These are phyloP conservation scores for Gossypium lobatum DNA, from an alignment of 441 rosid species.

Conservation along the genomic window DNA sequence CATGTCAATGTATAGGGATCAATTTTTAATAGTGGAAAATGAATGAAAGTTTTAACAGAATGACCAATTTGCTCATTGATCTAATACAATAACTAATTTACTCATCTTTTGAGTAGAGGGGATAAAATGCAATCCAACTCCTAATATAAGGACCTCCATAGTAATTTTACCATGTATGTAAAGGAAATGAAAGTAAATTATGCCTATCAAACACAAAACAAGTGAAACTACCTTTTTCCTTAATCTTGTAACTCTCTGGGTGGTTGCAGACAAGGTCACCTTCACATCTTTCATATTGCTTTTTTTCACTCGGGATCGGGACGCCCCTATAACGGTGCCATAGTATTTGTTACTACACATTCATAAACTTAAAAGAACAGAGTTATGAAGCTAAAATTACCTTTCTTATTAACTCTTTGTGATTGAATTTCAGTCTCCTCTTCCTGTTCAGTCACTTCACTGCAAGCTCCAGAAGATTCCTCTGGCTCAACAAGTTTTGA, in stretches of 20 bases:
- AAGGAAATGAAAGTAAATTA: background rate
- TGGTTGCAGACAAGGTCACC: conserved; percentile 17
- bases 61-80: background rate
- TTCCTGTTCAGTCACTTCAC: conserved; percentile 41
- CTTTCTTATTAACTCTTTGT: conserved; percentile 19
- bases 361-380: background rate
- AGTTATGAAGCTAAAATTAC: conserved; percentile 19
- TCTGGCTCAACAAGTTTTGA: conserved; percentile 23
- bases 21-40: background rate
- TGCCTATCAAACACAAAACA: background rate
- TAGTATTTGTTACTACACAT: background rate
- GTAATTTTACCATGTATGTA: background rate
- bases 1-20: background rate
- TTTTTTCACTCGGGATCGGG: conserved; percentile 27
- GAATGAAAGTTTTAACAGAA: background rate
- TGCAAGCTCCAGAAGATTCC: conserved; percentile 29
- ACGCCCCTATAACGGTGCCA: conserved; percentile 22
- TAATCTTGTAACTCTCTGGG: conserved; percentile 27
- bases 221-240: conserved; percentile 29
- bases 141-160: background rate
- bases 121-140: background rate
- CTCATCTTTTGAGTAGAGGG: background rate
- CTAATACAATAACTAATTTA: background rate
- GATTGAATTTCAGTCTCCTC: conserved; percentile 35
- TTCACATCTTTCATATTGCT: conserved; percentile 24